Conservation (phyloP, 495 filamentous ascomycete species). For the Annulohypoxylon maeteangense region DNA sequence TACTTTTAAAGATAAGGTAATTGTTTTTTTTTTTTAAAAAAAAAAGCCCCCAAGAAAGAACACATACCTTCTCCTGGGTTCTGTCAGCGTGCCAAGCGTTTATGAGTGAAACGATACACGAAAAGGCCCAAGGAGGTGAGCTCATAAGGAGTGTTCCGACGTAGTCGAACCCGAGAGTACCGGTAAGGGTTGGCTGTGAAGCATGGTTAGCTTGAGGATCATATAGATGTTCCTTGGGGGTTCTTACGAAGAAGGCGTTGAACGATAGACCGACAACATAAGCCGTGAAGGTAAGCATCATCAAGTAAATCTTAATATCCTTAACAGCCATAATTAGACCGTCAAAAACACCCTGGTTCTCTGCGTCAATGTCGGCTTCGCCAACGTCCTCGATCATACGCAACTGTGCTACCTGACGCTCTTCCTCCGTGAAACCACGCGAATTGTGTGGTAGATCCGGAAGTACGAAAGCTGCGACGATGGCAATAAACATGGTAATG, state of each 20-base stretch:
- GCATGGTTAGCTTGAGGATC: constrained; percentile 66
- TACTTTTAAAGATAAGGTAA: no score
- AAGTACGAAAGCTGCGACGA: constrained; percentile 67
- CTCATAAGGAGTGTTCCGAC: constrained; percentile 78
- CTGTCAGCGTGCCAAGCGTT: constrained; percentile 82
- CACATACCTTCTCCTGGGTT: constrained; percentile 67
- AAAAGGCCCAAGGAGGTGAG: constrained; percentile 75
- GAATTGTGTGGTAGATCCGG: constrained; percentile 81
- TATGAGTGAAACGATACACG: constrained; percentile 72
- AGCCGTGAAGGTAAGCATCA: constrained; percentile 56
- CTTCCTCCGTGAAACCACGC: constrained; percentile 72
- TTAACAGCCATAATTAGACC: constrained; percentile 75
- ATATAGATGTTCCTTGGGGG: constrained; percentile 64
- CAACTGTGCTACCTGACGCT: constrained; percentile 72
- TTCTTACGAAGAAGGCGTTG: constrained; percentile 64
- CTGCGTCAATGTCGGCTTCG: constrained; percentile 72
- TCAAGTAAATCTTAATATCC: constrained; percentile 73
- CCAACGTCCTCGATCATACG: constrained; percentile 81
- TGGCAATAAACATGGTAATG: constrained; percentile 56
- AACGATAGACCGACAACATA: constrained; percentile 52
- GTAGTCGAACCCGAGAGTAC: constrained; percentile 74
- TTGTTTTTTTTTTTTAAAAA: no score
- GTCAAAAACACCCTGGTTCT: constrained; percentile 67
- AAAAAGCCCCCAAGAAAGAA: neutral
- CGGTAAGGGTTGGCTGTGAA: constrained; percentile 81